Evolutionary conservation across 192 early-diverging fungal species (phyloP).

Genomic region (Podila epicladia): DNA sequence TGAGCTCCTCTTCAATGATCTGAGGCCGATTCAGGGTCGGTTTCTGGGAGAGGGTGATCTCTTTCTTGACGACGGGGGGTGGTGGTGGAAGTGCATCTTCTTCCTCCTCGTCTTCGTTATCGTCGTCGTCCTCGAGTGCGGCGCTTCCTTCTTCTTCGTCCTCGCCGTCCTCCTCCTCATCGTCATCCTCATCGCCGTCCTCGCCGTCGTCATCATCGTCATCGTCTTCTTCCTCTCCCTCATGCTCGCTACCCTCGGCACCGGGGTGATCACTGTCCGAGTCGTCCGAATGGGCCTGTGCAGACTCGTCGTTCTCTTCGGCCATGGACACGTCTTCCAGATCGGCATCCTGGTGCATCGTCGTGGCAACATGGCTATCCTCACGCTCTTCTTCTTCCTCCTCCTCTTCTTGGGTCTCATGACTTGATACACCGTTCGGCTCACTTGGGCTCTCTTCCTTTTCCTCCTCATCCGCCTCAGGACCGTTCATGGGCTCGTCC

Average conservation of each 20-base stretch:
- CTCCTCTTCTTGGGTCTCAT: too few species aligned
- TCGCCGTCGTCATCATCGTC: constrained; percentile 22
- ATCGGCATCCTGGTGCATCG: too few species aligned
- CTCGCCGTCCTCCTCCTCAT: constrained; percentile 13
- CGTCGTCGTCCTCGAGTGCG: constrained; percentile 13
- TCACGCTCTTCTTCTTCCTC: constrained; percentile 21
- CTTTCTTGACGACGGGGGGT: constrained; percentile 8
- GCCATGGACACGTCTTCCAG: background rate
- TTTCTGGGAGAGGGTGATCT: constrained; percentile 21
- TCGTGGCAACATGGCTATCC: too few species aligned
- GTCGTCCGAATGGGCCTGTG: constrained; percentile 17
- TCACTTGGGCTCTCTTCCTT: background rate
- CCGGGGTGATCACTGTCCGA: constrained; percentile 5
- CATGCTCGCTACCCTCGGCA: constrained; percentile 11
- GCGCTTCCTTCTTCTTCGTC: constrained; percentile 13
- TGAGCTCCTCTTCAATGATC: constrained; percentile 32
- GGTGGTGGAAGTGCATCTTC: constrained; percentile 5
- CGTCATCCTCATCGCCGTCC: constrained; percentile 9
- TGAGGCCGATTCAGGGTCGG: constrained; percentile 32
- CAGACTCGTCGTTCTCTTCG: constrained; percentile 14
- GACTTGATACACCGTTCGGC: background rate
- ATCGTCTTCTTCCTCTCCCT: constrained; percentile 18
- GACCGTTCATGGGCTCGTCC: constrained; percentile 22
- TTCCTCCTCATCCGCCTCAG: background rate
- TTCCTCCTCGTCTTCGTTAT: constrained; percentile 14